Evolutionary conservation across 257 asterid species (phyloP).

Genomic region (Fraxinus quadrangulata): DNA sequence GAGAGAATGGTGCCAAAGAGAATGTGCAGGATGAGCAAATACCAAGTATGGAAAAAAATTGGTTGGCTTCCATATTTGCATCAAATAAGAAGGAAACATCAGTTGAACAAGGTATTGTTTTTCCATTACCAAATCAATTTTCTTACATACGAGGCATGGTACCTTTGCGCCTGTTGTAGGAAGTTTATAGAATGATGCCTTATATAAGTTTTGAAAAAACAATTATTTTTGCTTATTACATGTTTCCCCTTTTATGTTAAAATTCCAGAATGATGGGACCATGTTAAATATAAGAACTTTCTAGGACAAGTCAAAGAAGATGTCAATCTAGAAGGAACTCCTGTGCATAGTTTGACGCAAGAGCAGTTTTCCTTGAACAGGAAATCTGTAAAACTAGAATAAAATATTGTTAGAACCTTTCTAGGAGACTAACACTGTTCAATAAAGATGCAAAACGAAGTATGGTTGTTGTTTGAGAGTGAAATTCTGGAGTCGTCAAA

Average conservation of each 20-base stretch:
- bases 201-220: neutral
- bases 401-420: no score
- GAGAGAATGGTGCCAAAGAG: slow-evolving; percentile 42
- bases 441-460: neutral
- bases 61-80: slow-evolving; percentile 57
- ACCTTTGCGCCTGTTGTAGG: neutral
- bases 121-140: no score
- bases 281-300: neutral
- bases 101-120: slow-evolving; percentile 51
- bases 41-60: slow-evolving; percentile 40
- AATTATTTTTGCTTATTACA: no score
- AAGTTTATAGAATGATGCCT: neutral
- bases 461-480: neutral
- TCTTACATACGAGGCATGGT: neutral
- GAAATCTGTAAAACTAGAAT: neutral
- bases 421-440: neutral
- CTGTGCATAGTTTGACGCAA: neutral
- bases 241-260: neutral
- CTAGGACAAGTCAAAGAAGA: neutral
- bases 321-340: no score
- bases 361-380: neutral
- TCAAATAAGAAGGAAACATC: slow-evolving; percentile 44
- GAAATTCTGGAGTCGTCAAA: neutral
- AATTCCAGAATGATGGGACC: neutral
- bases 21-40: slow-evolving; percentile 36